phyloP scores from a whole-genome alignment of 192 early-diverging fungal species.

The Dispira parvispora region DNA sequence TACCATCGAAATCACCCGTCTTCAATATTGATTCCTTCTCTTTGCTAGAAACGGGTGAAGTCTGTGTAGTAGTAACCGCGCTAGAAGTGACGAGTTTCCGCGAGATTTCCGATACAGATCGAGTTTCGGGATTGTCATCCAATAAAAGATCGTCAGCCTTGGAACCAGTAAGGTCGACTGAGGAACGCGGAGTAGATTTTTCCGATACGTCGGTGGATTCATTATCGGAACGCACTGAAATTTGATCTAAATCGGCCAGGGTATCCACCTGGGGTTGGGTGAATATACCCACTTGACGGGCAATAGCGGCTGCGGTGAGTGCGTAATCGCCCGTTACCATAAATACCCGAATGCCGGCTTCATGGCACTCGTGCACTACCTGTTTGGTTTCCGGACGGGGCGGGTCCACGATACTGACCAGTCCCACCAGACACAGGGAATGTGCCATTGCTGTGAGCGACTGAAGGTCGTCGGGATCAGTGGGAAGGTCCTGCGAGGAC shows the following conservation, averaged over 20 bases:
- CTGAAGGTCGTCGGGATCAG: constrained; percentile 16
- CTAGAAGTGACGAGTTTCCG: neutral
- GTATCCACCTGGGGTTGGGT: constrained; percentile 18
- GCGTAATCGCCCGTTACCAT: constrained; percentile 79
- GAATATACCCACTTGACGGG: constrained; percentile 60
- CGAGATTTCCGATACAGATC: no score
- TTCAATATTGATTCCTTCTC: no score
- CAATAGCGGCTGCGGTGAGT: constrained; percentile 64
- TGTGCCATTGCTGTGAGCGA: constrained; percentile 15
- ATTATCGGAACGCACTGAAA: neutral
- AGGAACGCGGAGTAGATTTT: neutral
- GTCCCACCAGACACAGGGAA: constrained; percentile 47
- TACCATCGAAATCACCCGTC: no score
- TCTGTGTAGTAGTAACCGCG: neutral
- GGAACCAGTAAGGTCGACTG: neutral
- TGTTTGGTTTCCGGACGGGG: constrained; percentile 55
- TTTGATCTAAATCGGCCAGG: constrained; percentile 17
- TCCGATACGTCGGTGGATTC: neutral
- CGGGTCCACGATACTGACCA: constrained; percentile 69
- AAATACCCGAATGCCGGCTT: constrained; percentile 54
- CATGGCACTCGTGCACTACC: constrained; percentile 36
- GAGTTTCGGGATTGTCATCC: neutral
- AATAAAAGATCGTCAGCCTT: neutral
- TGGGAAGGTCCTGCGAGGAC: constrained; percentile 16
- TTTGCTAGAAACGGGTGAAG: no score